Base-by-base conservation (phyloP, 768 basidiomycete species). In the Termitomyces sp. region DNA sequence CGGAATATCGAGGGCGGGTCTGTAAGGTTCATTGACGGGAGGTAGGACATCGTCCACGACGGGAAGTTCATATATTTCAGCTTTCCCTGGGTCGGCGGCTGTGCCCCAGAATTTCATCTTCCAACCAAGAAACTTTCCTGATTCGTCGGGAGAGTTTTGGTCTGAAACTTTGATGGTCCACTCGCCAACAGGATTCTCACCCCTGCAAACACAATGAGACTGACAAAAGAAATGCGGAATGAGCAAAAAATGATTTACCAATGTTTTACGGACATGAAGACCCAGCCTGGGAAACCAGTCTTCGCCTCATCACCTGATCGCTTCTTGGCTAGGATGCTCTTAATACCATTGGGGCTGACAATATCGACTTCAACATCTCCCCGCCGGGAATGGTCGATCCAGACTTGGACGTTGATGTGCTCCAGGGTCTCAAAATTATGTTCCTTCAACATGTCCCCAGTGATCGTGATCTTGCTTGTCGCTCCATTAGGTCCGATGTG, bases 191-290 rank as follows among this genome's bases (percentile, higher is more conserved):
- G 94, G 89, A 69, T 91, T 77, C 72, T 98, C 97, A 37, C 89
- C 95, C 96, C 95, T 97, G 60, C n/a, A 16, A 47, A 40, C 30
- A 1, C 30, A 58, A 71, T 44, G 69, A 41, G 23, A n/a, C 40
- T 46, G 30, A 0, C 28, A 58, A 69, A 39, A 68, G 17, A 47
- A 32, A 37, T 21, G n/a, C n/a, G 28, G 23, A 32, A 21, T 16
- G 16, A 7, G 12, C 42, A 21, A 28, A 39, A 40, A 10, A n/a
- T 21, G 30, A 73, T 86, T 67, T 55, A 96, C 95, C 97, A 99
- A 64, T 99, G 97, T 72, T 99, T 99, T 59, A 98, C 82, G 27
- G 84, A 83, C 94, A 97, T 98, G 70, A 99, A 99, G 9, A 83
- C 86, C 97, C 97, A 99, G 0, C 92, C 95, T 17, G 83, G 83